A percentile compares a stretch with the other conserved stretches of the same genome.
Conservation (phyloP, 2,329 filamentous ascomycete genomes). For the Pseudonectria buxi region DNA sequence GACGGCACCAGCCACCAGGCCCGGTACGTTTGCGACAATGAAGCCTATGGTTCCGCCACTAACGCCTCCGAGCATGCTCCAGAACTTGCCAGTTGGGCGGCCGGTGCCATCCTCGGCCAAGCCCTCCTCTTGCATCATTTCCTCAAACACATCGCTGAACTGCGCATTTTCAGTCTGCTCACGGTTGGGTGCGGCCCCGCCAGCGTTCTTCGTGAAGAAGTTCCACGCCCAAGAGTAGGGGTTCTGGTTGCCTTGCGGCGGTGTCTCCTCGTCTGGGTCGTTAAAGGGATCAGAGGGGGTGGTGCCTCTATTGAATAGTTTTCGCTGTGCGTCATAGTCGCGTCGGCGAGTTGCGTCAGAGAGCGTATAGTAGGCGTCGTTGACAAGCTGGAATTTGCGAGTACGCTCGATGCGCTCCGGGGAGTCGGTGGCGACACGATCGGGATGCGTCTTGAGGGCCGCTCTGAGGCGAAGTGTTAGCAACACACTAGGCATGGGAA, state of each 20-base stretch:
- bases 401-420: conserved; percentile 78
- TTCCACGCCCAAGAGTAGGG: conserved; percentile 75
- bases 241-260: conserved; percentile 35
- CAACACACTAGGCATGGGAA: neutral
- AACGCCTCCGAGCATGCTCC: conserved; percentile 76
- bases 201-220: conserved; percentile 41
- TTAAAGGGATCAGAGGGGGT: conserved; percentile 38
- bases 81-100: conserved; percentile 66
- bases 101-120: conserved; percentile 65
- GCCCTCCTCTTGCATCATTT: conserved; percentile 83
- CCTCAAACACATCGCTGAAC: conserved; percentile 81
- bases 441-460: conserved; percentile 87
- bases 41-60: conserved; percentile 90
- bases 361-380: conserved; percentile 88
- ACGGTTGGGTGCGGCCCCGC: conserved; percentile 27
- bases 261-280: conserved; percentile 31
- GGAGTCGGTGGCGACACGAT: conserved; percentile 77
- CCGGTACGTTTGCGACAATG: conserved; percentile 88
- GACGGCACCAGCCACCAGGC: conserved; percentile 81
- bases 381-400: conserved; percentile 82
- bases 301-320: conserved; percentile 22
- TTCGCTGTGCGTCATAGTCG: conserved; percentile 71
- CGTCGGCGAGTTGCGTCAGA: conserved; percentile 69
- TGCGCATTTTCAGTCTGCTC: conserved; percentile 65
- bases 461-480: conserved; percentile 47